Base-by-base conservation (phyloP, 2,329 filamentous ascomycete genomes). In the Fusarium sp. region DNA sequence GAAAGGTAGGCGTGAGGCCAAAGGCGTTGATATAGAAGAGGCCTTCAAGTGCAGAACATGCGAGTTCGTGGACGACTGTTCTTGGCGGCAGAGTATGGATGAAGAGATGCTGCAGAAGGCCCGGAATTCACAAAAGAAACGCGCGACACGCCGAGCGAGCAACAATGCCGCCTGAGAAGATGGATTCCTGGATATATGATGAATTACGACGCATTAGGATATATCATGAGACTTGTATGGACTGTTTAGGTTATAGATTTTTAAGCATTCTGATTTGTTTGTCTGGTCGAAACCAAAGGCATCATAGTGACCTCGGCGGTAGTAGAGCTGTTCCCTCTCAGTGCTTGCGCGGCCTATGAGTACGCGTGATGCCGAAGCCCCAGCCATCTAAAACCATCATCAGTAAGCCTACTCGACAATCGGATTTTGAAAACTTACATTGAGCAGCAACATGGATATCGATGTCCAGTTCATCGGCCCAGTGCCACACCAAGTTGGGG, bases 11-110 rank as follows among this genome's bases (percentile, higher is more conserved):
- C 84, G 95, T 18, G 81, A 87, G 52, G 89, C 94, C 0, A 85
- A 86, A 10, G 95, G 95, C 0, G 95, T 98, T 5, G 85, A 88
- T 9, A 86, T 97, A 9, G 91, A 95, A 75, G 95, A 98, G 73
- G 92, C 93, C 0, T 97, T 91, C 81, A 98, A 98, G 79, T 98
- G 95, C 78, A 83, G 89, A 22, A 89, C 86, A 25, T 98, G 95
- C 76, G 94, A 97, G 71, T 98, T 98, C 79, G 88, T 86, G 0
- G 90, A 93, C 4, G 85, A 83, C 3, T 98, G 95, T 78, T 86
- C 87, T 15, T 98, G 95, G 95, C 85, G 95, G 40, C 84, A 87
- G 73, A 84, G 85, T 14, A 91, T 92, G 79, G 89, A 95, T 58
- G 85, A 89, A 65, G 89, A 92, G 76, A 68, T 72, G 8, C 59